Base-by-base conservation (phyloP, 805 yeast species). In the Blastobotrys attinorum region DNA sequence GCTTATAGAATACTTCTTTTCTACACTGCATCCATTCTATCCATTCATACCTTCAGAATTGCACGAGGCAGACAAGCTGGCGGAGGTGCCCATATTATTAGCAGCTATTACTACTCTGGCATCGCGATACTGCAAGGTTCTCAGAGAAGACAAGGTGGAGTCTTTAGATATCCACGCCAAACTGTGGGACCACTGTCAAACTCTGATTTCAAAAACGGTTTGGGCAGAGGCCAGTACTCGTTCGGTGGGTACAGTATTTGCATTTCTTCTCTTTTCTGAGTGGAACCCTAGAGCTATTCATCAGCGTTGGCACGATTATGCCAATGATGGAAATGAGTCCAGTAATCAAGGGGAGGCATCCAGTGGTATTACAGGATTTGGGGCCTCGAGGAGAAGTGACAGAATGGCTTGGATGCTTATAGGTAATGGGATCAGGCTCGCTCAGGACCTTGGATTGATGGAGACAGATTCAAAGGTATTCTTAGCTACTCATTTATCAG, bases 271-370 rank as follows among this genome's bases (percentile, higher is more conserved):
- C 15, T 81, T 86, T 53, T 84, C 96, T 0, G 97, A 90, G 61
- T 89, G 97, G 97, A 87, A 88, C 54, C 96, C 96, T 3, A 68
- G 96, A 43, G 95, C 96, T 2, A 87, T 88, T 47, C 96, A 88
- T 61, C 82, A 88, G 81, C 66, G 87, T 51, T 77, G 90, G 84
- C 65, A 79, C 0, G 95, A 89, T 62, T 84, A 86, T 63, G 95
- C 63, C 40, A 44, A 51, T 43, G 31, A 53, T 43, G 43, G 47
- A 3, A 36, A 48, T 22, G 44, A 52, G n/a, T 46, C 49, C 29
- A 45, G 43, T 10, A 7, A 25, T 8, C 29, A 7, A 25, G 29
- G 29, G 11, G 29, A 25, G 10, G 51, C 51, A 40, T 25, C 43
- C 40, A 22, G 43, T 41, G 35, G 45, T 23, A 27, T 16, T 25